Base-by-base conservation (phyloP, 2,329 filamentous ascomycete species). In the Rhynchosporium secalis region DNA sequence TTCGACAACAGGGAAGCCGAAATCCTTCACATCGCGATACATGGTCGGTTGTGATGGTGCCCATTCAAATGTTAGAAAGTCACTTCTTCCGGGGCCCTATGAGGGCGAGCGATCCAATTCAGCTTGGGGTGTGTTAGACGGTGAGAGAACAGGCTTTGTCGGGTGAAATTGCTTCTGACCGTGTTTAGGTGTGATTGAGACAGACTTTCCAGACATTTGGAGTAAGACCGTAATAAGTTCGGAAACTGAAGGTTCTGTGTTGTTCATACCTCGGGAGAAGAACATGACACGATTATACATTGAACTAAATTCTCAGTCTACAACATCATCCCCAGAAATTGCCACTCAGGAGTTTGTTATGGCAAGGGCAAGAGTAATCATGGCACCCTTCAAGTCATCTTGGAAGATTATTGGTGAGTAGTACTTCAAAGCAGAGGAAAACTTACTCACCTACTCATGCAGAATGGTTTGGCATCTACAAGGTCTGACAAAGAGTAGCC, bases 331-430 rank as follows among this genome's bases (percentile, higher is more conserved):
- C 13, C 75, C 72, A 3, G 66, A 72, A 15, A 71, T 75, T 20
- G 73, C 75, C 3, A 81, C 84, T 4, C 82, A 89, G 66, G 83
- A 88, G 38, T 90, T 89, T 68, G 87, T 92, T 56, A 91, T 91
- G 81, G 80, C 83, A 68, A 82, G 85, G 52, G 87, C 86, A 6
- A 80, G 79, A 69, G 80, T 83, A 68, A 86, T 87, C 62, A 81
- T 87, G 76, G 78, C 79, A 4, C 84, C 84, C 1, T 87, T 83
- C 70, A 76, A 74, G 58, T 76, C 86, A 48, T 76, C 81, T 54
- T 87, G 84, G 84, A 78, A 87, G 75, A 91, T 88, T 87, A 91
- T 90, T 76, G 88, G 87, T 51, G 84, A 86, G 48, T 91, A 90
- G 72, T 40, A 61, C 66, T 75, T 4, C 33, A 36, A 29, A 9